Evolutionary conservation across 202 grass and related monocot genomes (phyloP).

Genomic region (Zizania palustris): DNA sequence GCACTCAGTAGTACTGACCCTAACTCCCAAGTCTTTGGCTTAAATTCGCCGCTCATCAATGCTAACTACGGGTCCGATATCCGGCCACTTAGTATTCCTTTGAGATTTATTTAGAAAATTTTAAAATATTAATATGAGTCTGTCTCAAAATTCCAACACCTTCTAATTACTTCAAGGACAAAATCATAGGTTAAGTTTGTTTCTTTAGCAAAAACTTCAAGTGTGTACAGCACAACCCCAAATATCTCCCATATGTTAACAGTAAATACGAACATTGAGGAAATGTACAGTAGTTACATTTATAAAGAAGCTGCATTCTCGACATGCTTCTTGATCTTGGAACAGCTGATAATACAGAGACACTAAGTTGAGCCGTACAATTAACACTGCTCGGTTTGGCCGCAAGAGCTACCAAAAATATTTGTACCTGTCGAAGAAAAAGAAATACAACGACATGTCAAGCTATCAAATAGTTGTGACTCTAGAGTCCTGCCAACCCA

Average conservation of each 20-base stretch:
- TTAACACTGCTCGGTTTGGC: slow-evolving; percentile 17
- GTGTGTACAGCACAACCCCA: slow-evolving; percentile 19
- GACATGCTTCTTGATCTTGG: slow-evolving; percentile 14
- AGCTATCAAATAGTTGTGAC: slow-evolving; percentile 38
- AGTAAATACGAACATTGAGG: slow-evolving; percentile 1
- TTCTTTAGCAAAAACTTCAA: too few relatives aligned
- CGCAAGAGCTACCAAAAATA: slow-evolving; percentile 42
- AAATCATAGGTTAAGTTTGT: too few relatives aligned
- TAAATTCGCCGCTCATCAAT: too few relatives aligned
- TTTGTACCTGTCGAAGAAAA: slow-evolving; percentile 32
- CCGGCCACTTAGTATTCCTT: too few relatives aligned
- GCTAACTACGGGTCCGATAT: too few relatives aligned
- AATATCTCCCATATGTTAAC: neutral
- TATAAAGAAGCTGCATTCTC: slow-evolving; percentile 35
- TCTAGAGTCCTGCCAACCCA: slow-evolving; percentile 67
- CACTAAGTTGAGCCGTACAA: slow-evolving; percentile 37
- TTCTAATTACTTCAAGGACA: too few relatives aligned
- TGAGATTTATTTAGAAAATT: too few relatives aligned
- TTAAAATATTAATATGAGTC: too few relatives aligned
- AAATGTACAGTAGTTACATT: slow-evolving; percentile 38
- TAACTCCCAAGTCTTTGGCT: too few relatives aligned
- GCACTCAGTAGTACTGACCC: too few relatives aligned
- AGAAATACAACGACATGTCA: neutral
- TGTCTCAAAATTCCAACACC: too few relatives aligned
- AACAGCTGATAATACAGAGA: slow-evolving; percentile 30